Conservation (phyloP, 1,284 basidiomycete genomes). For the Ceratobasidium sp. region DNA sequence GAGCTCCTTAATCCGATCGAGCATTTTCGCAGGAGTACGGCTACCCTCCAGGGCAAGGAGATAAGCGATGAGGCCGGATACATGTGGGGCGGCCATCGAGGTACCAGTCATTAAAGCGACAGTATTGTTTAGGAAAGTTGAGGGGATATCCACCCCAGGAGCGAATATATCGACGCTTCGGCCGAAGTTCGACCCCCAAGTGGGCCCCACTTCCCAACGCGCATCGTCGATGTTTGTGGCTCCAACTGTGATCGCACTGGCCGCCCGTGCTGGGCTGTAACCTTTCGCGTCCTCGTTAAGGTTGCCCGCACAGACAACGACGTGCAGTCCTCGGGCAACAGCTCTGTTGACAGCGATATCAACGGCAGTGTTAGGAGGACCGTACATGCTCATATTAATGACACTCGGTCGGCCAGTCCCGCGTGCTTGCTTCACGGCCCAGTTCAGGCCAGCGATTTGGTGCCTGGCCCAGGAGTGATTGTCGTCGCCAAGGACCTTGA, state of each 20-base stretch:
- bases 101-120: conserved; percentile 51
- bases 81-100: conserved; percentile 45
- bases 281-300: conserved; percentile 66
- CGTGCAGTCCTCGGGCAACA: conserved; percentile 66
- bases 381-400: conserved; percentile 72
- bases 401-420: conserved; percentile 60
- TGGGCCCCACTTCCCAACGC: conserved; percentile 69
- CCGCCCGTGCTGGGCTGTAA: conserved; percentile 56
- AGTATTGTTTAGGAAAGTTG: conserved; percentile 57
- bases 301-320: conserved; percentile 68
- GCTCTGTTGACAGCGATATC: conserved; percentile 70
- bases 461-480: conserved; percentile 70
- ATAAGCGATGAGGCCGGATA: conserved; percentile 43
- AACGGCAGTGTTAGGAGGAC: conserved; percentile 67
- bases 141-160: conserved; percentile 64
- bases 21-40: conserved; percentile 16
- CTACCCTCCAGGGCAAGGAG: conserved; percentile 20
- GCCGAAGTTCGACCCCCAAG: conserved; percentile 57
- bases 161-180: conserved; percentile 68
- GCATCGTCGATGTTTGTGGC: conserved; percentile 57
- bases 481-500: conserved; percentile 69
- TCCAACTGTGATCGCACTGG: conserved; percentile 63
- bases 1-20: conserved; percentile 17
- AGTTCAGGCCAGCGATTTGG: conserved; percentile 67
- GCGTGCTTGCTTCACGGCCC: conserved; percentile 67